Conservation (phyloP, 495 filamentous ascomycete species). For the Aspergillus affinis region DNA sequence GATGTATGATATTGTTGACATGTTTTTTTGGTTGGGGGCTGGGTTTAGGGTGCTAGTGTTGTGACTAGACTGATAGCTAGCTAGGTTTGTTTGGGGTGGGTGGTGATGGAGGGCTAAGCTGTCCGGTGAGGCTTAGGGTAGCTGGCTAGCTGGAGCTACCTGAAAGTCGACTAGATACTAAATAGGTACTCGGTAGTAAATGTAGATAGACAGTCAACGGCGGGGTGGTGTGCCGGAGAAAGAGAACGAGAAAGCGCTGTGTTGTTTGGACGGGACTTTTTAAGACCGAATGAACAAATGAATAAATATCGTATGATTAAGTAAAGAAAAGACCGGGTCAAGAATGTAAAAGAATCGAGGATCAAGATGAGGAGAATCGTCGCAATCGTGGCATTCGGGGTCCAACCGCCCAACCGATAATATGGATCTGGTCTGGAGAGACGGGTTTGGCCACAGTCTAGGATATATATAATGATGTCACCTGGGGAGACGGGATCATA, state of each 20-base stretch:
- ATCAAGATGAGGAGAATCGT: not conserved
- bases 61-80: not conserved
- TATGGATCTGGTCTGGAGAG: too few species aligned
- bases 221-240: too few species aligned
- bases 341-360: not conserved
- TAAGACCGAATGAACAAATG: not conserved
- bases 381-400: too few species aligned
- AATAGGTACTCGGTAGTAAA: too few species aligned
- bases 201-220: too few species aligned
- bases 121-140: too few species aligned
- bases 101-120: not conserved
- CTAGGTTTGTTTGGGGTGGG: not conserved
- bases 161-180: too few species aligned
- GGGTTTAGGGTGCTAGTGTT: not conserved
- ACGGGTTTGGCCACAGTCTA: not conserved
- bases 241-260: not conserved
- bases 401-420: too few species aligned
- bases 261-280: not conserved
- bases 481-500: not conserved
- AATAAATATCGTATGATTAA: not conserved
- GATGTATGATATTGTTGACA: conserved; percentile 26
- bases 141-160: too few species aligned
- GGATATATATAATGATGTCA: not conserved
- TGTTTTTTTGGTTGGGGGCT: not conserved
- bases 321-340: not conserved